These are phyloP conservation scores for Thalassiosira profunda DNA, from an alignment of 108 stramenopile genomes.

Conservation along the genomic window DNA sequence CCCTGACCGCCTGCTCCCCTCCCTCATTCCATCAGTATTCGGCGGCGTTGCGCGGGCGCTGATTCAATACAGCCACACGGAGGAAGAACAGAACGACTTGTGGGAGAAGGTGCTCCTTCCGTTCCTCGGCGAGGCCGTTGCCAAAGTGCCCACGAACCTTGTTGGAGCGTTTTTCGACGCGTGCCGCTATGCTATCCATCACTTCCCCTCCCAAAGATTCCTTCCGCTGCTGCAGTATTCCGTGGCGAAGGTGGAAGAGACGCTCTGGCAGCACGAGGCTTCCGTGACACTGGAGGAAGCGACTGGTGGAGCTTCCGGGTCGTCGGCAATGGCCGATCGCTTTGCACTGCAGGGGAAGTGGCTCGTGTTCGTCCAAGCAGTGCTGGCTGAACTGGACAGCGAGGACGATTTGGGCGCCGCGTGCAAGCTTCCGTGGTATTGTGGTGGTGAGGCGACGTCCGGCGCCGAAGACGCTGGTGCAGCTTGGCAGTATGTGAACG, in stretches of 20 bases:
- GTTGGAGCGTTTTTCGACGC: conserved; percentile 81
- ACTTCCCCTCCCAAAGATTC: conserved; percentile 61
- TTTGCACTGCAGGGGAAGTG: conserved; percentile 89
- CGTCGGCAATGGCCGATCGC: conserved; percentile 56
- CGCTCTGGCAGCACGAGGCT: conserved; percentile 75
- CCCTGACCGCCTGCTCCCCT: no score
- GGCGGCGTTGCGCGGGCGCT: conserved; percentile 74
- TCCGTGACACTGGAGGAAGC: conserved; percentile 27
- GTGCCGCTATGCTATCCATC: conserved; percentile 74
- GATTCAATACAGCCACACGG: conserved; percentile 29
- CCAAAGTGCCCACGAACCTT: conserved; percentile 72
- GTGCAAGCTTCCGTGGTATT: conserved; percentile 42
- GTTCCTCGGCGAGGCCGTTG: conserved; percentile 79
- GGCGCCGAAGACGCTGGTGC: conserved; percentile 9
- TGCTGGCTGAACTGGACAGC: conserved; percentile 83
- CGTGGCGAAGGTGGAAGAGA: conserved; percentile 61
- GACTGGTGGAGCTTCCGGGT: conserved; percentile 10
- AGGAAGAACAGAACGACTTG: conserved; percentile 25
- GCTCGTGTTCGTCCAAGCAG: conserved; percentile 76
- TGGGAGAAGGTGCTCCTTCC: conserved; percentile 77
- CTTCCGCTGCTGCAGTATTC: conserved; percentile 65
- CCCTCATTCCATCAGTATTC: no score
- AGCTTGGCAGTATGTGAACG: conserved; percentile 73
- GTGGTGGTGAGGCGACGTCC: conserved; percentile 18
- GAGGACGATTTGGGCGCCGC: conserved; percentile 34